Base-by-base conservation (phyloP, 2,329 filamentous ascomycete genomes). In the Harringtonia lauricola region DNA sequence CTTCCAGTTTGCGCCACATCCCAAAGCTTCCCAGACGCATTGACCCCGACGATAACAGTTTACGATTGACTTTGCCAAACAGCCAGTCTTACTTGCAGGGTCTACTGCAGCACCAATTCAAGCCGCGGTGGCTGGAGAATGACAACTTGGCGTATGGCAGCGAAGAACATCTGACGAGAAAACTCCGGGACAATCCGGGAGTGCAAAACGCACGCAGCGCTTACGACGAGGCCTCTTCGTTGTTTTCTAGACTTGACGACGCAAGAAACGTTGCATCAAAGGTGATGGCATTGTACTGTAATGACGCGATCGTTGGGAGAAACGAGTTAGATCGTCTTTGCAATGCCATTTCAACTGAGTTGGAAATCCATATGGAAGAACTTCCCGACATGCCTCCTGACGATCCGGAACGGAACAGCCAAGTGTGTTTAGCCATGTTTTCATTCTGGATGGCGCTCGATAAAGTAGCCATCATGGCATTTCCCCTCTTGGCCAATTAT, bases 381-480 rank as follows among this genome's bases (percentile, higher is more conserved):
- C 38, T 40, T 17, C 38, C 28, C 2, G 14, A 14, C 1, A 24
- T 49, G 22, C 77, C 74, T 48, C 51, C 64, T 2, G 46, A 52
- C 3, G 65, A 72, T 45, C 61, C 68, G 0, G 70, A 73, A 40
- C 64, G 71, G 22, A 69, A 66, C 49, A 78, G 76, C 26, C 47
- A 59, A 1, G 65, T 73, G 51, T 56, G 81, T 0, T 61, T 84
- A 1, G 66, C 61, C 9, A 36, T 76, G 0, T 67, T 83, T 53
- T 69, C 75, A 42, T 50, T 80, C 0, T 85, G 79, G 79, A 55
- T 72, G 4, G 51, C 61, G 84, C 65, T 82, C 54, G 81, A 85
- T 48, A 51, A 59, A 13, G 56, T 53, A n/a, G 68, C 71, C 1
- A 57, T 64, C 0, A 14, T 38, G 0, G 47, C 48, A 1, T 74